phyloP scores from a whole-genome alignment of 2,329 filamentous ascomycete species.

The Chaetomium sp. region DNA sequence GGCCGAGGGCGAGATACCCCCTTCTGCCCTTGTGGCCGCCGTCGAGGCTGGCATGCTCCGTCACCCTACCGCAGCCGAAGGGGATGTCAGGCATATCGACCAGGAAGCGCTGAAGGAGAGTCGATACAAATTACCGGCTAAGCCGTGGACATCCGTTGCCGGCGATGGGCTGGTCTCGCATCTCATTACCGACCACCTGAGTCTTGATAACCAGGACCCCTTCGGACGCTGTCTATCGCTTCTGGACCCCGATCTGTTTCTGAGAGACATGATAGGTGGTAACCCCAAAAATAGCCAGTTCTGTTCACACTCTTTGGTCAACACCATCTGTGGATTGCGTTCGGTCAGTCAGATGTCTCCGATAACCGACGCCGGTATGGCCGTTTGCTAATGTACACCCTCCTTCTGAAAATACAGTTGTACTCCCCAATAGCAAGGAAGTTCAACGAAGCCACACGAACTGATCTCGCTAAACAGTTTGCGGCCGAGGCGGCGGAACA shows the following conservation, averaged over 20 bases:
- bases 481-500: conserved; percentile 23
- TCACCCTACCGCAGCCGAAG: conserved; percentile 4
- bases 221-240: conserved; percentile 21
- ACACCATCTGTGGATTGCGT: conserved; percentile 29
- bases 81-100: conserved; percentile 15
- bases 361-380: no score
- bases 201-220: conserved; percentile 22
- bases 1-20: background rate
- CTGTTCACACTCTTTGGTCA: conserved; percentile 29
- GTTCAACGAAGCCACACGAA: conserved; percentile 11
- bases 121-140: conserved; percentile 24
- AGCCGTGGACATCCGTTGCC: conserved; percentile 28
- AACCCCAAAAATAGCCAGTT: conserved; percentile 13
- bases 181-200: conserved; percentile 28
- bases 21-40: background rate
- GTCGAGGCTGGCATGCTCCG: background rate
- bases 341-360: conserved; percentile 21
- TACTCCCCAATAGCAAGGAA: conserved; percentile 13
- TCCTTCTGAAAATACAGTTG: conserved; percentile 11
- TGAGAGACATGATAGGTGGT: conserved; percentile 24
- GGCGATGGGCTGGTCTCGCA: conserved; percentile 29
- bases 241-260: conserved; percentile 24
- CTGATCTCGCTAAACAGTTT: conserved; percentile 19
- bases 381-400: background rate
- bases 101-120: conserved; percentile 17